Base-by-base conservation (phyloP, 1,284 basidiomycete species). In the Sanghuangporus sanghuang region DNA sequence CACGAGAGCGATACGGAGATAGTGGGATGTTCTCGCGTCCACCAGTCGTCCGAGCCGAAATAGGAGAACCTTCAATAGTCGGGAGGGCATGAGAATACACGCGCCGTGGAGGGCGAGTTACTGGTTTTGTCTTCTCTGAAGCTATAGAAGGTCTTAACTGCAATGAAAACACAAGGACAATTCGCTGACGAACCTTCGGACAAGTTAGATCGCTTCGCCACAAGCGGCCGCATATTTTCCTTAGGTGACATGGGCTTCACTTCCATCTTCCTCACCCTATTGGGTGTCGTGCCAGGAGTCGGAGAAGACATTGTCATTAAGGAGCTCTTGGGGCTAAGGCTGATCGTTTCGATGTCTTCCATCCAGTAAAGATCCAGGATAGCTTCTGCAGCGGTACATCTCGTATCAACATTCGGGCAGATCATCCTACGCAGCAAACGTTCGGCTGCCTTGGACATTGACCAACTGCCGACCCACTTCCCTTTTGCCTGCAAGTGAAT, bases 381-480 rank as follows among this genome's bases (percentile, higher is more conserved):
- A 0, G 85, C 85, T 60, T 87, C 81, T 0, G 76, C 73, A 3
- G 90, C 86, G 1, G 83, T 89, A 68, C 85, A 87, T 2, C 92
- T 81, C 48, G 87, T 70, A 66, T 90, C 86, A 11, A 88, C 86
- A 69, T 90, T 89, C 1, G 92, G 90, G 11, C 84, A 77, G 36
- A 93, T 81, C 93, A 95, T 93, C 58, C 85, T 77, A 21, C 82
- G 80, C 7, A 95, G 75, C 62, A 94, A 78, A 64, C 79, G 80
- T 73, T 93, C 90, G 60, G 81, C 75, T 67, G 79, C 75, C 60
- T 80, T 79, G 2, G 89, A 87, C 79, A 95, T 87, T 59, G 82
- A 79, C 83, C 86, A 95, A 38, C 73, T 80, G 50, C 89, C 94
- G n/a, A 93, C 80, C 92, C 95, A 96, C 69, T 85, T 85, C 11